These are phyloP conservation scores for Tubosaeta sp. DNA, from an alignment of 768 basidiomycete species.

Conservation along the genomic window DNA sequence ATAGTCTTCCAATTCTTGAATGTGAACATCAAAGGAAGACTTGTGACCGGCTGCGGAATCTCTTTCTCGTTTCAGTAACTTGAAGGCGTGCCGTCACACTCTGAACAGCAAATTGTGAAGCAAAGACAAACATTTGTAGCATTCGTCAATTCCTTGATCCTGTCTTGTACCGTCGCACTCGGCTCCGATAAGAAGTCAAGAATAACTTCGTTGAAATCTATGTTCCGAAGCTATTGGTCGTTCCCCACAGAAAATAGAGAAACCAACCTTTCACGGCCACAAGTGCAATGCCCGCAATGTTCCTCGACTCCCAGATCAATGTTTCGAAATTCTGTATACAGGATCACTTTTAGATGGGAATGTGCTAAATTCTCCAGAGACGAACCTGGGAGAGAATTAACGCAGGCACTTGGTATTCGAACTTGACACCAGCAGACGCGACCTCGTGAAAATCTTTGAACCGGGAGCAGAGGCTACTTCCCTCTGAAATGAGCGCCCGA, in stretches of 20 bases:
- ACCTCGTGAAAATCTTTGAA: constrained; percentile 13
- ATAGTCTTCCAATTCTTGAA: constrained; percentile 10
- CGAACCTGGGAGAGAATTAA: constrained; percentile 11
- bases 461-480: constrained; percentile 6
- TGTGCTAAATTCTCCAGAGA: not conserved
- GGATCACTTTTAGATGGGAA: not conserved
- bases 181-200: constrained; percentile 17
- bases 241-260: too few relatives aligned
- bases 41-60: constrained; percentile 2
- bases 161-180: constrained; percentile 5
- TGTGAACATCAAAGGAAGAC: constrained; percentile 8
- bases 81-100: not conserved
- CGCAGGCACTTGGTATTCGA: constrained; percentile 7
- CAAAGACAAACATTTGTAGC: constrained; percentile 4
- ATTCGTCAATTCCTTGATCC: constrained; percentile 12
- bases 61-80: constrained; percentile 14
- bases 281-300: constrained; percentile 9
- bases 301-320: constrained; percentile 18
- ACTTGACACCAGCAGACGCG: constrained; percentile 1
- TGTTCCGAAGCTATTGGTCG: not conserved
- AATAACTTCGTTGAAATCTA: constrained; percentile 20
- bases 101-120: not conserved
- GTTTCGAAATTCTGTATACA: constrained; percentile 10
- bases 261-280: constrained; percentile 14
- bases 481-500: constrained; percentile 12